These are phyloP conservation scores for Mycosphaerella arachidis DNA, from an alignment of 2,329 filamentous ascomycete species.

Conservation along the genomic window DNA sequence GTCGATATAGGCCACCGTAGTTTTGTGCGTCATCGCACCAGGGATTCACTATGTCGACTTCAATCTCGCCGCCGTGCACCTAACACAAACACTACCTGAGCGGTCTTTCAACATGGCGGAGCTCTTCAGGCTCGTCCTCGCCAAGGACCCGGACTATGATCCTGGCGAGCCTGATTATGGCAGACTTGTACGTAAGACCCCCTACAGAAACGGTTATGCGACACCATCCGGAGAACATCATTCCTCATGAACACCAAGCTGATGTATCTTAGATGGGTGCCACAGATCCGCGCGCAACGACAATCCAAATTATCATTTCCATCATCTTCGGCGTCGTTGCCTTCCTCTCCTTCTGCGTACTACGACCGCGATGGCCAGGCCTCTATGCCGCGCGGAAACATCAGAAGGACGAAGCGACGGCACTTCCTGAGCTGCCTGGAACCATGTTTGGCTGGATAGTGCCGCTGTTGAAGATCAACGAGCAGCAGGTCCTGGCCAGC, in stretches of 20 bases:
- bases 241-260: no score
- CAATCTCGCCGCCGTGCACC: neutral
- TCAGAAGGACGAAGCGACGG: slow-evolving; percentile 59
- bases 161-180: slow-evolving; percentile 6
- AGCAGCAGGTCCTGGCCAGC: slow-evolving; percentile 82
- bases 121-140: neutral
- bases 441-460: slow-evolving; percentile 92
- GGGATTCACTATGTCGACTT: neutral
- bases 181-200: slow-evolving; percentile 8
- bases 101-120: neutral
- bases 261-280: slow-evolving; percentile 22
- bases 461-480: slow-evolving; percentile 74
- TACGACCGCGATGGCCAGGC: slow-evolving; percentile 86
- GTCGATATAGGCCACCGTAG: neutral
- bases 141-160: slow-evolving; percentile 5
- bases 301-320: slow-evolving; percentile 67
- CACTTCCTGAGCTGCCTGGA: slow-evolving; percentile 74
- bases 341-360: slow-evolving; percentile 71
- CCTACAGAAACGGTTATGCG: no score
- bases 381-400: slow-evolving; percentile 87
- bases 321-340: slow-evolving; percentile 64
- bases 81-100: neutral
- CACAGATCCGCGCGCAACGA: slow-evolving; percentile 42
- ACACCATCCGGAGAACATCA: no score
- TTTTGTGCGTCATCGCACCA: neutral